A percentile compares a stretch with the other conserved stretches of the same genome.
Evolutionary conservation across 2,329 filamentous ascomycete genomes (phyloP).

Genomic region (Talaromyces sp.): DNA sequence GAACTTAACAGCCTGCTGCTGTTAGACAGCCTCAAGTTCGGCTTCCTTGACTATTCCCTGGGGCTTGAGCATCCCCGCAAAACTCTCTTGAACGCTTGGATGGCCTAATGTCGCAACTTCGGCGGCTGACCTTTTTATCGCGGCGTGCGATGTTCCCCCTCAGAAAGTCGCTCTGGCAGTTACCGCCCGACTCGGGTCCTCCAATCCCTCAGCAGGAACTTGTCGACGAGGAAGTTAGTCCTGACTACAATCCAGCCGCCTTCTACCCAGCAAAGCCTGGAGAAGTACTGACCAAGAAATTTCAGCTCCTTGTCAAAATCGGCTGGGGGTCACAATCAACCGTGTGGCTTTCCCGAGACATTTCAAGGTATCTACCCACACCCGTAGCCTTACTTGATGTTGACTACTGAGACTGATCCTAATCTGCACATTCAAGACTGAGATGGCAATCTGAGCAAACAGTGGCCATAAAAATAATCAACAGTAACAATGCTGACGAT

Average conservation of each 20-base stretch:
- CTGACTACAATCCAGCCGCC: neutral
- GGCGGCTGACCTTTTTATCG: neutral
- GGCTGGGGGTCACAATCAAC: constrained; percentile 39
- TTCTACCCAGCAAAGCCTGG: constrained; percentile 34
- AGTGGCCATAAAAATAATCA: constrained; percentile 34
- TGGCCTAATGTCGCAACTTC: neutral
- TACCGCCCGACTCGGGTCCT: neutral
- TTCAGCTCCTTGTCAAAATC: constrained; percentile 38
- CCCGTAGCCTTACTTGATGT: neutral
- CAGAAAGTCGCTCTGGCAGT: neutral
- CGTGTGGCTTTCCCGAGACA: constrained; percentile 39
- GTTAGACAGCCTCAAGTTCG: neutral
- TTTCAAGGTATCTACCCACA: constrained; percentile 19
- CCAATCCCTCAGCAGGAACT: neutral
- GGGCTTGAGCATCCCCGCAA: neutral
- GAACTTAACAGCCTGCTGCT: too few relatives aligned
- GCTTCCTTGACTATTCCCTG: neutral
- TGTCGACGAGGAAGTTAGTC: constrained; percentile 16
- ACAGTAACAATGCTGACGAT: constrained; percentile 30
- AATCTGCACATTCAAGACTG: constrained; percentile 4
- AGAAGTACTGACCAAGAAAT: constrained; percentile 29
- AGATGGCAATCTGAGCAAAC: constrained; percentile 27
- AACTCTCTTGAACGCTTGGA: neutral
- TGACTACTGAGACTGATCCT: constrained; percentile 23
- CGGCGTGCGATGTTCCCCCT: neutral